These are phyloP conservation scores for Termitomyces sp. DNA, from an alignment of 768 basidiomycete species.

Conservation along the genomic window DNA sequence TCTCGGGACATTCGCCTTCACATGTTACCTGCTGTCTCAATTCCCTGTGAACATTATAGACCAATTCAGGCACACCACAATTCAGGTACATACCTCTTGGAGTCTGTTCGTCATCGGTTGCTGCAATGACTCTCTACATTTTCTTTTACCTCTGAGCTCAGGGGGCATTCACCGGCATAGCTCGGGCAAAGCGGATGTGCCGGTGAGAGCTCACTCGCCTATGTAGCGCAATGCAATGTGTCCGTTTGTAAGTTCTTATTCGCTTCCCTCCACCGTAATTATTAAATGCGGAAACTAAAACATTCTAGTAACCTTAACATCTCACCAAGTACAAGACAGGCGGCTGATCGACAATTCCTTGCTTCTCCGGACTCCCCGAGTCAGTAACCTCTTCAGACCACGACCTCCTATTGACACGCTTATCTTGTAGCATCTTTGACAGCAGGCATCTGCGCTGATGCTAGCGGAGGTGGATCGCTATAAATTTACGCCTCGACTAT, in stretches of 20 bases:
- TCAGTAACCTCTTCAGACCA: neutral
- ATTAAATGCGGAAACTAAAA: slow-evolving; percentile 2
- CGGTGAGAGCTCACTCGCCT: neutral
- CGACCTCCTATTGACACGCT: slow-evolving; percentile 1
- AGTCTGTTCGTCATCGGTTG: neutral
- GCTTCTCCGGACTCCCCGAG: neutral
- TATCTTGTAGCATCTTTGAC: neutral
- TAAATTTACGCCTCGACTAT: neutral
- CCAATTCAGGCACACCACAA: slow-evolving; percentile 1
- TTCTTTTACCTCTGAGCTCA: neutral
- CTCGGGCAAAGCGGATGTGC: neutral
- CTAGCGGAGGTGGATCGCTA: neutral
- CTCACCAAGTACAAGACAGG: neutral
- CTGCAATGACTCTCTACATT: neutral
- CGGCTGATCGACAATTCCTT: neutral
- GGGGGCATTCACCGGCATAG: neutral
- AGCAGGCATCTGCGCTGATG: neutral
- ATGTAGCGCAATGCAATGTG: neutral
- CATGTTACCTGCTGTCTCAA: slow-evolving; percentile 12
- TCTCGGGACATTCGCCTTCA: slow-evolving; percentile 10
- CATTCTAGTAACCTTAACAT: slow-evolving; percentile 3
- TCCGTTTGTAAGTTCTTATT: slow-evolving; percentile 5
- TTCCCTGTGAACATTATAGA: slow-evolving; percentile 2
- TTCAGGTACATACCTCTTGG: neutral
- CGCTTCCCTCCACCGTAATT: slow-evolving; percentile 7